These are phyloP conservation scores for Tanacetum coccineum DNA, from an alignment of 129 eudicot species.

Conservation along the genomic window DNA sequence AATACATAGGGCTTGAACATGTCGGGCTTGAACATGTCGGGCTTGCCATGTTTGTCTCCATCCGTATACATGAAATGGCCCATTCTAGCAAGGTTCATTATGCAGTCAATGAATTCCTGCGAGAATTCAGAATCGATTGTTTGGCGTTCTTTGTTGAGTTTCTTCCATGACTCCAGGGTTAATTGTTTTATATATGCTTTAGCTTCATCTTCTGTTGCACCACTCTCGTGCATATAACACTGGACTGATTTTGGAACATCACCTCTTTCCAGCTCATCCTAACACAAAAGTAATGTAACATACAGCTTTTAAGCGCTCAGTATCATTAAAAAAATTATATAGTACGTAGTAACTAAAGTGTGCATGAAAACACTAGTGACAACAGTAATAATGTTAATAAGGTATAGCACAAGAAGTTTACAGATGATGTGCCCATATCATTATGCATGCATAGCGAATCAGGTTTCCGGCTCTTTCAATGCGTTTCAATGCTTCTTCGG, in stretches of 20 bases:
- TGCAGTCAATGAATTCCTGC: constrained; percentile 15
- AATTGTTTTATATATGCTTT: constrained; percentile 20
- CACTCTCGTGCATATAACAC: constrained; percentile 34
- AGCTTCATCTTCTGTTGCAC: constrained; percentile 29
- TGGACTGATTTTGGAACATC: constrained; percentile 31
- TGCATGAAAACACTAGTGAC: neutral
- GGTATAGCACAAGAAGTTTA: constrained; percentile 10
- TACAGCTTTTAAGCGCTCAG: too few relatives aligned
- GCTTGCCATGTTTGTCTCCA: constrained; percentile 27
- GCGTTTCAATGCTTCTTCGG: constrained; percentile 24
- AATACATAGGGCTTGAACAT: constrained; percentile 11
- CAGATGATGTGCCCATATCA: constrained; percentile 56
- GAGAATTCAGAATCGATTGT: constrained; percentile 13
- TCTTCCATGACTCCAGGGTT: constrained; percentile 28
- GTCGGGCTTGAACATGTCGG: constrained; percentile 8
- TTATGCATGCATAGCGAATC: constrained; percentile 26
- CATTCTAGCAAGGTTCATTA: constrained; percentile 25
- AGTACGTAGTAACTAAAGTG: neutral
- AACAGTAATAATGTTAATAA: neutral
- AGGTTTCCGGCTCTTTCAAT: constrained; percentile 24
- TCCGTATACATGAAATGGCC: constrained; percentile 26
- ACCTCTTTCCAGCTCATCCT: constrained; percentile 29
- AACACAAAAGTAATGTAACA: neutral
- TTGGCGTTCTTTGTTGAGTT: constrained; percentile 25
- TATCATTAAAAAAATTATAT: neutral